Percentiles rank a stretch among this genome's conserved stretches.
Conservation (phyloP, 2,329 filamentous ascomycete genomes). For the Fusarium sp. region DNA sequence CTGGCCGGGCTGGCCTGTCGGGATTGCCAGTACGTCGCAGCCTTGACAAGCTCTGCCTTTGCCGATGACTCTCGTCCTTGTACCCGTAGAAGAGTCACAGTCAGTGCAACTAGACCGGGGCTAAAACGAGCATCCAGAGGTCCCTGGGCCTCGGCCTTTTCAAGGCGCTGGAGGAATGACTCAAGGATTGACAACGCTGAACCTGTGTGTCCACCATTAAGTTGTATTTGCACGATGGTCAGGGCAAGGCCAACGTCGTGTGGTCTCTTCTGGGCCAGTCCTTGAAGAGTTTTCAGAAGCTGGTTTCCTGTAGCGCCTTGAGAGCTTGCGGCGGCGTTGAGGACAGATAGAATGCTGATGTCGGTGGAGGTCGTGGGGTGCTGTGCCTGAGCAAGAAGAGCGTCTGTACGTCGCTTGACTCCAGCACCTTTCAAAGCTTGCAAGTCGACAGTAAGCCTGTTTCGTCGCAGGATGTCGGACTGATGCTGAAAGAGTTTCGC, state of each 20-base stretch:
- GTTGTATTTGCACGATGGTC: slow-evolving; percentile 83
- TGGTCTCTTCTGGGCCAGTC: slow-evolving; percentile 77
- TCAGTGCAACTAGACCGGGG: slow-evolving; percentile 83
- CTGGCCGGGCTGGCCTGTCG: slow-evolving; percentile 60
- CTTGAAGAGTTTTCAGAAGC: slow-evolving; percentile 75
- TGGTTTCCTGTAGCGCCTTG: slow-evolving; percentile 72
- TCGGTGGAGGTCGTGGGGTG: slow-evolving; percentile 49
- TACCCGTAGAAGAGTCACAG: slow-evolving; percentile 80
- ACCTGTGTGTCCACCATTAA: slow-evolving; percentile 75
- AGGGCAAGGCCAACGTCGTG: slow-evolving; percentile 83
- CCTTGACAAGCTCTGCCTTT: slow-evolving; percentile 79
- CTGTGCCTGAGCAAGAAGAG: slow-evolving; percentile 49
- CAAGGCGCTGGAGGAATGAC: slow-evolving; percentile 77
- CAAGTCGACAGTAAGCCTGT: slow-evolving; percentile 72
- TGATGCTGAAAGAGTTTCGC: slow-evolving; percentile 81
- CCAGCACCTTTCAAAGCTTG: slow-evolving; percentile 75
- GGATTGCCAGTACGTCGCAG: slow-evolving; percentile 82
- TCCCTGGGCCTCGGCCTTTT: slow-evolving; percentile 66
- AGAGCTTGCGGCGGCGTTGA: slow-evolving; percentile 78
- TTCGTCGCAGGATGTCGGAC: slow-evolving; percentile 63
- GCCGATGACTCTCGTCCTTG: slow-evolving; percentile 80
- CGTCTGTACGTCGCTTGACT: slow-evolving; percentile 62
- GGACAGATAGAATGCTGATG: slow-evolving; percentile 58
- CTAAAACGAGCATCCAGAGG: slow-evolving; percentile 80
- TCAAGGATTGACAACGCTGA: slow-evolving; percentile 82